These are phyloP conservation scores for Perkinsus olseni DNA, from an alignment of 169 alveolate genomes.

Conservation along the genomic window DNA sequence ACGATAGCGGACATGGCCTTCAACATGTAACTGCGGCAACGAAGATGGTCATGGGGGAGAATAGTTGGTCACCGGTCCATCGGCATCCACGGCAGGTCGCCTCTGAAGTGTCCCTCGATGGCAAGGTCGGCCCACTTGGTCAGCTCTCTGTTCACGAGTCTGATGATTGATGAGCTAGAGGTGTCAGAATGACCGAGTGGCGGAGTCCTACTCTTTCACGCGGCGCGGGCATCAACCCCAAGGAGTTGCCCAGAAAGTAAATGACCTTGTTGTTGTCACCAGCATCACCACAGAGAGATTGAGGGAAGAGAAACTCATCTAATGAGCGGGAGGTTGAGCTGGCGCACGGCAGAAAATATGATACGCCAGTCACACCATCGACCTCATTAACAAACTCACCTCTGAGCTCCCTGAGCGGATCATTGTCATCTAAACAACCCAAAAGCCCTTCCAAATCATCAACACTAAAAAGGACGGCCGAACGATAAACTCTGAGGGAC, in stretches of 20 bases:
- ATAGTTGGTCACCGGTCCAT: neutral
- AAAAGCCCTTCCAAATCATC: neutral
- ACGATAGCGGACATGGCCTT: neutral
- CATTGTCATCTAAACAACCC: neutral
- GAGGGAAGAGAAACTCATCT: no score
- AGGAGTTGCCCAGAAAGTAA: slow-evolving; percentile 9
- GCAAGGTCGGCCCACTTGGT: neutral
- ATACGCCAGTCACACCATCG: no score
- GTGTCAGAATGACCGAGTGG: neutral
- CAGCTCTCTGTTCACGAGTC: neutral
- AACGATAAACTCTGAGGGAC: no score
- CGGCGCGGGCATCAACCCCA: slow-evolving; percentile 15
- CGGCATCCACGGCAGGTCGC: slow-evolving; percentile 15
- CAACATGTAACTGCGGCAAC: neutral
- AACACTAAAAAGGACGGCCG: neutral
- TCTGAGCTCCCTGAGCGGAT: neutral
- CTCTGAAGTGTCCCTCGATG: neutral
- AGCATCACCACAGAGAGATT: no score
- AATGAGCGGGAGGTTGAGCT: no score
- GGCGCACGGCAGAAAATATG: no score
- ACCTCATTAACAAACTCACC: neutral
- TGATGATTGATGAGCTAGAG: neutral
- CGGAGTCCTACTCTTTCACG: neutral
- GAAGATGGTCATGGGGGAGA: neutral
- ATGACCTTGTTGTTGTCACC: neutral